Evolutionary conservation across 2,329 filamentous ascomycete species (phyloP), one percentile per base, ranked within the genome.

Genomic region (Leptographium flavum): DNA sequence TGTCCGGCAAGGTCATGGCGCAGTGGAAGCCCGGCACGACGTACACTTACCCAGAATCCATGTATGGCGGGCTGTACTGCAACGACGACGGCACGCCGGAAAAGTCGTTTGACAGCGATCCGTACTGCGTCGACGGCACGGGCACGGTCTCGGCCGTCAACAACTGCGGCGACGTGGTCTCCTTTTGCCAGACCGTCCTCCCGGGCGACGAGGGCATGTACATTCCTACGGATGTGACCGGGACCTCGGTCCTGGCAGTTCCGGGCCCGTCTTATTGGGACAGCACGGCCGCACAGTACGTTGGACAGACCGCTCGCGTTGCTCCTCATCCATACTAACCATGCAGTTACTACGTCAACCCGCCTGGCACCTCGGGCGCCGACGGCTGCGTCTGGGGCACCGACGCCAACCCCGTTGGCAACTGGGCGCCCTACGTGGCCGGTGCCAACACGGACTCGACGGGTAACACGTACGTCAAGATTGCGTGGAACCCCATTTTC

Each of bases 131-230:
- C 42, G 67, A 77, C 35, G 83, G 83, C 39, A 76, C 75, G 19
- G 81, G 80, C 37, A 58, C 76, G 8, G 70, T 88, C 45, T 65
- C 69, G 46, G 83, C 73, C 31, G 67, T 77, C 49, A 88, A 87
- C 66, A 78, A 79, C 53, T 74, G 72, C 50, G 71, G 74, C 38
- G 64, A 67, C 31, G 57, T 70, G 14, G 72, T 87, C 45, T 76
- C 83, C 3, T 85, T 83, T 63, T 88, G 83, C 62, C 83, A 88
- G 63, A 88, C 83, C 5, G 80, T 87, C 14, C 63, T 87, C 49
- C 83, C 83, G 17, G 83, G 83, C 42, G 81, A 86, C 55, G 83
- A 88, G 64, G 80, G 80, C 49, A 88, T 88, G 83, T 68, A 87
- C 53, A 87, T 87, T 55, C 82, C 83, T 15, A 88, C 82, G n/a